A percentile compares a stretch with the other conserved stretches of the same genome.
These are phyloP conservation scores for Chimonanthus salicifolius DNA, from an alignment of 164 flowering plant genomes.

Conservation along the genomic window DNA sequence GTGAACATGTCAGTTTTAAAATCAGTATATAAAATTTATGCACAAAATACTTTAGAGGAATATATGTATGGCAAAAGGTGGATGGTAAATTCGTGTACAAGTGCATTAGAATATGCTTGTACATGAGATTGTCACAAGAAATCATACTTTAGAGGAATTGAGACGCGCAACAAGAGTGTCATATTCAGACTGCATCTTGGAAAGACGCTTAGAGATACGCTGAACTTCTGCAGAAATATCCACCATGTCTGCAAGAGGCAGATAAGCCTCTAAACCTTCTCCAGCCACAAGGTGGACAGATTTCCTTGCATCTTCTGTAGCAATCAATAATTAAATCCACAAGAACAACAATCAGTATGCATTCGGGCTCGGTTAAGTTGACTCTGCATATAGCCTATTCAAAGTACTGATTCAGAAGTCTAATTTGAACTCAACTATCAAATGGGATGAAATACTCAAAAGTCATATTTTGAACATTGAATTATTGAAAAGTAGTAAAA, in stretches of 20 bases:
- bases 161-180: conserved; percentile 72
- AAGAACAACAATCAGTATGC: conserved; percentile 4
- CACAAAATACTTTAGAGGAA: no score
- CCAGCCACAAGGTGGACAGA: conserved; percentile 89
- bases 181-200: conserved; percentile 77
- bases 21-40: no score
- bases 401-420: not conserved
- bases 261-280: conserved; percentile 94
- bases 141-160: conserved; percentile 54
- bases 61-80: no score
- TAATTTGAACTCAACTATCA: not conserved
- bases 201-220: conserved; percentile 79
- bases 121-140: no score
- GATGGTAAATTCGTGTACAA: not conserved
- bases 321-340: conserved; percentile 3
- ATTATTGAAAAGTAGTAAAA: not conserved
- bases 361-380: not conserved
- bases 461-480: not conserved
- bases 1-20: no score
- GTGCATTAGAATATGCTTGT: not conserved
- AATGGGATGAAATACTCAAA: not conserved
- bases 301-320: conserved; percentile 66
- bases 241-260: conserved; percentile 91
- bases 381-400: not conserved
- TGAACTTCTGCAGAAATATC: conserved; percentile 83